Base-by-base conservation (phyloP, 2,329 filamentous ascomycete species). In the Zelopaecilomyces penicillatus region DNA sequence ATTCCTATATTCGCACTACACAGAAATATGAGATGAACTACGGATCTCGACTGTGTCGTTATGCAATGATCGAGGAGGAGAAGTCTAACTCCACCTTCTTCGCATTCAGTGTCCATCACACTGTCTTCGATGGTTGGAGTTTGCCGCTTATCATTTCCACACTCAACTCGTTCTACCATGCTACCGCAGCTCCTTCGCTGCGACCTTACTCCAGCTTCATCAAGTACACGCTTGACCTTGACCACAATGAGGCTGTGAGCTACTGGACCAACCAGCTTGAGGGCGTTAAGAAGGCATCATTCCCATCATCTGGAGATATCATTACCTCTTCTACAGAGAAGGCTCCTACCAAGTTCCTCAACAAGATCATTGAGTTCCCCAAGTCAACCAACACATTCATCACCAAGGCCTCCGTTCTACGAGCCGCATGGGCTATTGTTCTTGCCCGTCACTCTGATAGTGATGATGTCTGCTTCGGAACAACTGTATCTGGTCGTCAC, bases 381-480 rank as follows among this genome's bases (percentile, higher is more conserved):
- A 10, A 36, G 7, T 30, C 27, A 5, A 43, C 35, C 6, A 43
- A 43, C 27, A 42, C 44, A 2, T 46, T 41, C 8, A 29, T 51
- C 39, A 49, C 49, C n/a, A 39, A 47, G 35, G 48, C 53, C 3
- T 53, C 49, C 1, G 39, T 53, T 4, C 40, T 54, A 19, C 44
- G 49, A 37, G 50, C 52, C 19, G 47, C 54, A 5, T 56, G 54
- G 54, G 50, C 51, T 4, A 42, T 52, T 11, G 31, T 52, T 6
- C 42, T 56, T 8, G 49, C 54, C 27, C 35, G 43, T 5, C 39
- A 49, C 37, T 45, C 45, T 5, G 47, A 28, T 6, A 7, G 10
- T n/a, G 43, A 45, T 26, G 49, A 46, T 27, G 42, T 58, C 3
- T 19, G 52, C 6, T 58, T 57, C 32, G 57, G 55, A 4, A 46